Base-by-base conservation (phyloP, 306 rosid genomes). In the Coriaria nepalensis region DNA sequence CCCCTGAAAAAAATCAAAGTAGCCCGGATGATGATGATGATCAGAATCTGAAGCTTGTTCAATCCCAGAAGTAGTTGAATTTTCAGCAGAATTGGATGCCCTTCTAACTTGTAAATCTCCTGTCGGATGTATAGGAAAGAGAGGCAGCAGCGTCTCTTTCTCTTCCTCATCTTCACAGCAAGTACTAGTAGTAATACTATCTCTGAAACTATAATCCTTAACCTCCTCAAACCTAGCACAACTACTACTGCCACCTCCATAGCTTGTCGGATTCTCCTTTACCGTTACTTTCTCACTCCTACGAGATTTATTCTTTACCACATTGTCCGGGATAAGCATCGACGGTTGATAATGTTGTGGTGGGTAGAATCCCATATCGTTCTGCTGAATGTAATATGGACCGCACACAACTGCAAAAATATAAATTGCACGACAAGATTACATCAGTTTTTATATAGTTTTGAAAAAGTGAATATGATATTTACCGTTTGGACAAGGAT, bases 111-210 rank as follows among this genome's bases (percentile, higher is more conserved):
- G 71, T 45, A 83, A 55, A 55, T 74, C 61, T 9, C 93, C 84
- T 9, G 95, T 79, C 51, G 97, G 95, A 15, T 76, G 78, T 49
- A 82, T 45, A 35, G 95, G 97, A 68, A 90, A 90, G 8, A 90
- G 74, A 7, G 81, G 38, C 62, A 84, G 38, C 62, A 84, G 72
- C 8, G 97, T 90, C 65, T 78, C 72, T 15, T 69, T 73, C 9
- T 55, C 38, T 15, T 13, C n/a, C 6, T 39, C 60, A 34, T 20
- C 29, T 20, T 20, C 29, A 3, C 29, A 20, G 29, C 29, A 20
- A 20, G 29, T 20, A 20, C 29, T 20, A 20, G 2, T 20, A 20
- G 29, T 20, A 20, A 3, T 20, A 20, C 29, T 20, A 20, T 20
- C 29, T 20, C 29, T 20, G 3, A 20, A 20, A 1, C 29, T 1